Percentiles rank a stretch among this genome's conserved stretches.
Conservation (phyloP, 176 grass and related monocot genomes). For the Ensete glaucum region DNA sequence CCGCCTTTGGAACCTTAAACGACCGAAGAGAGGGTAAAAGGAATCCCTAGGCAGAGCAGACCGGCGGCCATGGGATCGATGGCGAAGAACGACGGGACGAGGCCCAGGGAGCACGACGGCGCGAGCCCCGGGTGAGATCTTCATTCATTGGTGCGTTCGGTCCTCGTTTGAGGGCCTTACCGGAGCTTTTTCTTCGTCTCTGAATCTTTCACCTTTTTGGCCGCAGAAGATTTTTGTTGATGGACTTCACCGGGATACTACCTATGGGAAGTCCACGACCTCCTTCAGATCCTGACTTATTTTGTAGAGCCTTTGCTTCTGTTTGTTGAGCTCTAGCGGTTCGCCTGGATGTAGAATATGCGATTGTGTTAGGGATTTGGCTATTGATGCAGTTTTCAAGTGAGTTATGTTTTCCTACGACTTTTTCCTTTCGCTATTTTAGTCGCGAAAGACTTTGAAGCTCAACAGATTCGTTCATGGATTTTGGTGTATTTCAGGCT, state of each 20-base stretch:
- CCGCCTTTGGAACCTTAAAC: neutral
- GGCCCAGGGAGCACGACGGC: constrained; percentile 24
- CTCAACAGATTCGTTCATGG: too few species aligned
- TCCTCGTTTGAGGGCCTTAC: neutral
- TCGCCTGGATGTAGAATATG: too few species aligned
- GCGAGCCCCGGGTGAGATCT: constrained; percentile 37
- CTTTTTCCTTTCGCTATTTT: too few species aligned
- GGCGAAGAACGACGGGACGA: neutral
- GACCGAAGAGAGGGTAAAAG: neutral
- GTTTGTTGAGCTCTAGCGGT: neutral
- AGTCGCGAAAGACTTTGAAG: too few species aligned
- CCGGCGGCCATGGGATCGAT: constrained; percentile 10
- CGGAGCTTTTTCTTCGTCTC: neutral
- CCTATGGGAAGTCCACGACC: constrained; percentile 22
- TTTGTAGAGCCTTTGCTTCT: neutral
- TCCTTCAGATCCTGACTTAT: neutral
- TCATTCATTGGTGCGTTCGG: too few species aligned
- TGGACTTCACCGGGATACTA: constrained; percentile 56
- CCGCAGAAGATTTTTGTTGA: constrained; percentile 83
- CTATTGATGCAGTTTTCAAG: too few species aligned
- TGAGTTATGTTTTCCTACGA: too few species aligned
- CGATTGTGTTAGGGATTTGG: too few species aligned
- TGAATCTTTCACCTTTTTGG: constrained; percentile 21
- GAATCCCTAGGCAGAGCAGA: neutral
- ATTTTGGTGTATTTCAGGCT: too few species aligned